These are phyloP conservation scores for Pseudocercospora crystallina DNA, from an alignment of 2,329 filamentous ascomycete genomes.

Conservation along the genomic window DNA sequence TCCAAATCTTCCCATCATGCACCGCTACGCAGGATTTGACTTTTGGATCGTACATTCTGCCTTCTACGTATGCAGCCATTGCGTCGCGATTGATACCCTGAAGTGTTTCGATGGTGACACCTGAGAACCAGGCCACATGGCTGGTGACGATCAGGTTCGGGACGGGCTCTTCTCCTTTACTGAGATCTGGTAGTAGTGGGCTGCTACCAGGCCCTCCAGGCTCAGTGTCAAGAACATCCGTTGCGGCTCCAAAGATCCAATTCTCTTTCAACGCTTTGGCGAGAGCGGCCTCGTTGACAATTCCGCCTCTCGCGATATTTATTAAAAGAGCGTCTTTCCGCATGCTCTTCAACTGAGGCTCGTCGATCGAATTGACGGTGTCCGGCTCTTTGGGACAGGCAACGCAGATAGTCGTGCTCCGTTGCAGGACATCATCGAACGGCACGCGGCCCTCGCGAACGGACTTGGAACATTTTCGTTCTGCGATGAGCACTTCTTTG, in stretches of 20 bases:
- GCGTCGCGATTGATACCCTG: constrained; percentile 21
- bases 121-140: constrained; percentile 24
- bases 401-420: constrained; percentile 16
- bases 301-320: constrained; percentile 22
- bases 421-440: constrained; percentile 18
- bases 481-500: constrained; percentile 18
- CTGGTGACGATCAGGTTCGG: constrained; percentile 21
- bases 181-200: constrained; percentile 21
- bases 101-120: constrained; percentile 18
- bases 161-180: constrained; percentile 20
- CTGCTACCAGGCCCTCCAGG: constrained; percentile 20
- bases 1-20: constrained; percentile 26
- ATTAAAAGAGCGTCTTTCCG: constrained; percentile 20
- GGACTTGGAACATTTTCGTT: constrained; percentile 13
- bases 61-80: constrained; percentile 23
- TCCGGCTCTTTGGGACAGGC: constrained; percentile 19
- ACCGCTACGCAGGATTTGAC: constrained; percentile 21
- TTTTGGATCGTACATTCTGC: constrained; percentile 23
- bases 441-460: constrained; percentile 11
- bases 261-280: constrained; percentile 21
- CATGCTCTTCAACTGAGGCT: constrained; percentile 19
- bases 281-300: constrained; percentile 23
- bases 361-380: constrained; percentile 21
- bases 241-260: constrained; percentile 22
- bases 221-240: constrained; percentile 24